Conservation (phyloP, 768 basidiomycete species). For the Auricularia auricula-judae region DNA sequence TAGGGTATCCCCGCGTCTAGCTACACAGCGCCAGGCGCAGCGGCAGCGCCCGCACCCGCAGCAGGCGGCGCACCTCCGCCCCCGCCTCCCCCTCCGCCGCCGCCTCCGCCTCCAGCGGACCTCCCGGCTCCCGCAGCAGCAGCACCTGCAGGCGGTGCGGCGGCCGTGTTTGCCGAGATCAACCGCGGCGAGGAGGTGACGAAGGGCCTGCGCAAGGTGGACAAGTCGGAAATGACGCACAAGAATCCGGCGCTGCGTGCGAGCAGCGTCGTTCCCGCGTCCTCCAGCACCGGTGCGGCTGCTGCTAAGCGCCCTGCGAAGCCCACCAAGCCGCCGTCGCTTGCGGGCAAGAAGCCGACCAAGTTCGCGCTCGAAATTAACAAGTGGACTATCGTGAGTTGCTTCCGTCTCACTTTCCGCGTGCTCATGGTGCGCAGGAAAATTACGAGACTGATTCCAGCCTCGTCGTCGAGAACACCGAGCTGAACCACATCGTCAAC, state of each 20-base stretch:
- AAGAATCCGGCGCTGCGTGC: conserved; percentile 86
- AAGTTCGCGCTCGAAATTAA: conserved; percentile 85
- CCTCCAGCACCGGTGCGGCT: conserved; percentile 18
- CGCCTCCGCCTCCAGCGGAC: conserved; percentile 31
- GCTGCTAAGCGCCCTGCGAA: conserved; percentile 57
- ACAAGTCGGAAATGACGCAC: conserved; percentile 96
- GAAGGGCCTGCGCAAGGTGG: conserved; percentile 84
- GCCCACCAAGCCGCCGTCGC: conserved; percentile 74
- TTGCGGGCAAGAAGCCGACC: conserved; percentile 83
- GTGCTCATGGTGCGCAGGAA: conserved; percentile 43
- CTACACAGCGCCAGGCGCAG: conserved; percentile 27
- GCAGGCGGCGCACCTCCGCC: conserved; percentile 21
- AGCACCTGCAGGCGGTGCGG: conserved; percentile 39
- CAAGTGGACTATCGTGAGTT: conserved; percentile 83
- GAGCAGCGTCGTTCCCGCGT: conserved; percentile 37
- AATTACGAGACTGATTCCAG: conserved; percentile 73
- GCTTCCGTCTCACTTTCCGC: neutral
- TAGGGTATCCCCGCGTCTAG: conserved; percentile 50
- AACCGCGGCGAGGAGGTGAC: conserved; percentile 88
- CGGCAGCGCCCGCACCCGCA: conserved; percentile 22
- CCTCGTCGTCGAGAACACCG: conserved; percentile 64
- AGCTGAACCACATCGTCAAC: conserved; percentile 76
- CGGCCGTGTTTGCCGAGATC: conserved; percentile 81
- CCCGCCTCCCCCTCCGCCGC: conserved; percentile 35
- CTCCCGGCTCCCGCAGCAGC: conserved; percentile 17